phyloP scores from a whole-genome alignment of 1,284 basidiomycete genomes.

The Termitomyces sp. region DNA sequence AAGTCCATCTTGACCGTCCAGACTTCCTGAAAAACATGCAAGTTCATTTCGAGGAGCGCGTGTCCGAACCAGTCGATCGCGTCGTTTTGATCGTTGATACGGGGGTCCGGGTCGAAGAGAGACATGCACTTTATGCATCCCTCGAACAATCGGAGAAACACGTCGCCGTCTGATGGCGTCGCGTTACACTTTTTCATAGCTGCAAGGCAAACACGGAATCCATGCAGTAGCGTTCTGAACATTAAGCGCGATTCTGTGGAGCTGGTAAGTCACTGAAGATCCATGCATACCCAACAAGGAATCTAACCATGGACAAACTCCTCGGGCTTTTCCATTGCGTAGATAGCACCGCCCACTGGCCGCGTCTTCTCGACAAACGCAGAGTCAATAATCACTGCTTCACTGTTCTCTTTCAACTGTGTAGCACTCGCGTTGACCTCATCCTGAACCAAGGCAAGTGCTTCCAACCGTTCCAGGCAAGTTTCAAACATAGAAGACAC shows the following conservation, averaged over 20 bases:
- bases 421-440: constrained; percentile 48
- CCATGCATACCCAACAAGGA: not conserved
- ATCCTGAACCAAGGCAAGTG: constrained; percentile 66
- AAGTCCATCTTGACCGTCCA: constrained; percentile 90
- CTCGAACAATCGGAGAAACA: constrained; percentile 86
- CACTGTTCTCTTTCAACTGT: constrained; percentile 42
- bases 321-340: constrained; percentile 74
- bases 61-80: constrained; percentile 83
- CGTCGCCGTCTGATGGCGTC: constrained; percentile 78
- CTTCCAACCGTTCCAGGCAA: constrained; percentile 83
- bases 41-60: constrained; percentile 77
- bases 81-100: constrained; percentile 73
- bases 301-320: constrained; percentile 63
- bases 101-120: constrained; percentile 79
- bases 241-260: constrained; percentile 76
- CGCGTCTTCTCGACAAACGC: constrained; percentile 74
- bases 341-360: constrained; percentile 70
- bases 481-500: constrained; percentile 79
- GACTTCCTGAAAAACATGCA: constrained; percentile 91
- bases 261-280: not conserved
- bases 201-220: constrained; percentile 80
- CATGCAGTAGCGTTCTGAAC: constrained; percentile 87
- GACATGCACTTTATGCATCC: constrained; percentile 83
- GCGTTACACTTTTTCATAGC: constrained; percentile 80
- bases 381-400: constrained; percentile 38